Base-by-base conservation (phyloP, 352 stramenopile species). In the Pythium grandisporangium region DNA sequence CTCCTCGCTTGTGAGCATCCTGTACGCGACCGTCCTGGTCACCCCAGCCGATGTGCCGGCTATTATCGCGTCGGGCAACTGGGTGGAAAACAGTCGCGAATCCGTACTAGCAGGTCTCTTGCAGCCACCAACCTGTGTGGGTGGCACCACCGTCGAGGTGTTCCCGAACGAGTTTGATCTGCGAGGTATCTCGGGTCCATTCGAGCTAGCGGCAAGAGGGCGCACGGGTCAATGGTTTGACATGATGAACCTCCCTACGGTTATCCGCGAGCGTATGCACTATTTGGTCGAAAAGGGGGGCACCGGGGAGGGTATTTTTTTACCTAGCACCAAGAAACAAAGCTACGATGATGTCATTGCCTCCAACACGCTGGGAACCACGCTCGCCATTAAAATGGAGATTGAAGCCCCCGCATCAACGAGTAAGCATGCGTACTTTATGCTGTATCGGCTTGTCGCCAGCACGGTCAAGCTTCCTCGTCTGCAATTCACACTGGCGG, bases 401-500 rank as follows among this genome's bases (percentile, higher is more conserved):
- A 65, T 69, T 24, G 34, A 38, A 17, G 33, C 48, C 7, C 55
- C 51, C 0, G 58, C 45, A 24, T 22, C 34, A 14, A 40, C 14
- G 19, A 59, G 51, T 30, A 63, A 55, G 30, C 56, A 53, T 30
- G 46, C 53, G 3, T 55, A 58, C 37, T 20, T 69, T 5, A 60
- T 58, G 11, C 26, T 69, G 6, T 69, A 61, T 35, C 55, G 60
- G 4, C 42, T 66, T 6, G 51, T 55, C 8, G 55, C 55, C 5
- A 42, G 51, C 6, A 33, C 45, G 5, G 56, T 60, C 17, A 58
- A 35, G 10, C 42, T 69, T 19, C 55, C 55, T 0, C 38, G 60
- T 25, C 41, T 69, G 4, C 60, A 65, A 22, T 69, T 66, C 36
- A 69, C 60, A 2, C 65, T 65, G 33, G 55, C 51, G 5, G 60